Percentiles rank a stretch among this genome's conserved stretches.
Conservation (phyloP, 163 green algal genomes). For the Chloromonas sp. region DNA sequence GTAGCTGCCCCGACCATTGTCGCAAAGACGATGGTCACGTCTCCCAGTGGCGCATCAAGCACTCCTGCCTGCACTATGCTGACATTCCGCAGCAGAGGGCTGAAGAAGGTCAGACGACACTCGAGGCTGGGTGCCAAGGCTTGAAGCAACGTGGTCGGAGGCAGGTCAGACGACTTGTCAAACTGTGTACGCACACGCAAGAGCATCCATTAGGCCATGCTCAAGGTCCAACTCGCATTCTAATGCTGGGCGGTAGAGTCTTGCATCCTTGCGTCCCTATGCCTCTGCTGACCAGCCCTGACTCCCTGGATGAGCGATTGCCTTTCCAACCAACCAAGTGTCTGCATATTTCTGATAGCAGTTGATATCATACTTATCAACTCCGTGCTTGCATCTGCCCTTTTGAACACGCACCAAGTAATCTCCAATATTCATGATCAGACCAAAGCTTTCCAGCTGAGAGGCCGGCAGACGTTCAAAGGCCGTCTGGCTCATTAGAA, state of each 20-base stretch:
- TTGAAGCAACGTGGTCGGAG: slow-evolving; percentile 3
- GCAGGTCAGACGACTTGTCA: neutral
- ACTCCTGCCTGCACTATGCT: neutral
- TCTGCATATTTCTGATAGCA: neutral
- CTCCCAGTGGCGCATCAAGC: slow-evolving; percentile 17
- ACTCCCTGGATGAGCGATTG: neutral
- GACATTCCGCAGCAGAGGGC: slow-evolving; percentile 6
- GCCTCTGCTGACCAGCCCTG: too few relatives aligned
- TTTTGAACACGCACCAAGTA: slow-evolving; percentile 1
- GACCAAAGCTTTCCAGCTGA: neutral
- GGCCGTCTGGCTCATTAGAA: slow-evolving; percentile 14
- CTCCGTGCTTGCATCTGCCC: neutral
- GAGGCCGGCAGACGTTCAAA: slow-evolving; percentile 15
- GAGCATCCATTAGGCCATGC: too few relatives aligned
- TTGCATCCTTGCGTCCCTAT: too few relatives aligned
- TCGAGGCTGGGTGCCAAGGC: neutral
- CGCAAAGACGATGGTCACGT: slow-evolving; percentile 20
- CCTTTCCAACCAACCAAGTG: neutral
- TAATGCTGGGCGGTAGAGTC: too few relatives aligned
- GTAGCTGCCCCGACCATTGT: slow-evolving; percentile 14
- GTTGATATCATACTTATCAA: slow-evolving; percentile 10
- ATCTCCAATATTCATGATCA: slow-evolving; percentile 1
- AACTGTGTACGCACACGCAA: too few relatives aligned
- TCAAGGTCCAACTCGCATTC: too few relatives aligned
- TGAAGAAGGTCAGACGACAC: slow-evolving; percentile 2